Evolutionary conservation across 352 stramenopile species (phyloP).

Genomic region (Phytophthora aleatoria): DNA sequence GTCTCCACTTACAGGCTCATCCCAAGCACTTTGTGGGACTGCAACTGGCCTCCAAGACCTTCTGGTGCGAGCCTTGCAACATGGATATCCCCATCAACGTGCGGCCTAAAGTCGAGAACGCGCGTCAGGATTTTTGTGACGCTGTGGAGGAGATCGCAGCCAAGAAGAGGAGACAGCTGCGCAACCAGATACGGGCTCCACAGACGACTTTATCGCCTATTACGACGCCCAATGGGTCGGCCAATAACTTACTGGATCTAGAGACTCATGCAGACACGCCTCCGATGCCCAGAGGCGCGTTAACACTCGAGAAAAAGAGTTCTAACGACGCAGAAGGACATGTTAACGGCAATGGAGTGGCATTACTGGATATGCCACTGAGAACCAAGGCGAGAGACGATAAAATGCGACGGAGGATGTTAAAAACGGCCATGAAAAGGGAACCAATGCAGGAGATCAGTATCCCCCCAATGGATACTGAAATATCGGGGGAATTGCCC

Average conservation of each 20-base stretch:
- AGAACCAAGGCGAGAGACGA: conserved; percentile 38
- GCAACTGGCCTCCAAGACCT: conserved; percentile 48
- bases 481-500: conserved; percentile 14
- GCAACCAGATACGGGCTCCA: conserved; percentile 16
- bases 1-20: conserved; percentile 51
- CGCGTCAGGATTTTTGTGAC: conserved; percentile 40
- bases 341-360: conserved; percentile 14
- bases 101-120: conserved; percentile 46
- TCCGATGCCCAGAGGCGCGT: conserved; percentile 7
- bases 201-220: conserved; percentile 27
- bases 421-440: conserved; percentile 26
- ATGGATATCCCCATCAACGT: conserved; percentile 43
- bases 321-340: not conserved
- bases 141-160: conserved; percentile 52
- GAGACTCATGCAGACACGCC: conserved; percentile 19
- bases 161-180: conserved; percentile 53
- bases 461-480: conserved; percentile 10
- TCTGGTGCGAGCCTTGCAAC: conserved; percentile 63
- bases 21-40: conserved; percentile 70
- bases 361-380: conserved; percentile 39
- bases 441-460: conserved; percentile 21
- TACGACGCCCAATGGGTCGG: conserved; percentile 28
- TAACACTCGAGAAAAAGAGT: conserved; percentile 16
- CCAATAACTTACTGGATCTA: conserved; percentile 15
- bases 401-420: conserved; percentile 27